A percentile compares a stretch with the other conserved stretches of the same genome.
Evolutionary conservation across 768 basidiomycete species (phyloP).

Genomic region (Scleroderma bovista): DNA sequence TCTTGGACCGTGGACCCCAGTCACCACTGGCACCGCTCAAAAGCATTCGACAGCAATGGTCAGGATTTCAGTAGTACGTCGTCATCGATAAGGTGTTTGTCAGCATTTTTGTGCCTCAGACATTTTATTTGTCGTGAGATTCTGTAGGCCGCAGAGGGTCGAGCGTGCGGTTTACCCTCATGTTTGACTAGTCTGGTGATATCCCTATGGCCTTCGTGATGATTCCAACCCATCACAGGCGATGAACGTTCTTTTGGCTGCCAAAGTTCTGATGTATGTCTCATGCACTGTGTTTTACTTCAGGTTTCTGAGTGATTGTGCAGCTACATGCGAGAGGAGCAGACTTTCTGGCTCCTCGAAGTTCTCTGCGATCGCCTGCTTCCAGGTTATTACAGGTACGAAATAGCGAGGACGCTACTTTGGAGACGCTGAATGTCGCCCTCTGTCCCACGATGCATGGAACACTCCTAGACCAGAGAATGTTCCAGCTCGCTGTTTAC

Average conservation of each 20-base stretch:
- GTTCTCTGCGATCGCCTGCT: conserved; percentile 91
- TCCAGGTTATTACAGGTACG: conserved; percentile 93
- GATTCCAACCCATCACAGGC: conserved; percentile 44
- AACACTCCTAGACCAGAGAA: conserved; percentile 95
- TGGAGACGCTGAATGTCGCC: conserved; percentile 1
- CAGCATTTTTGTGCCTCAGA: too few relatives aligned
- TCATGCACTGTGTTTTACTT: not conserved
- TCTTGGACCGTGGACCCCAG: not conserved
- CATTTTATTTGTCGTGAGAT: too few relatives aligned
- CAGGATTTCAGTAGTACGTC: too few relatives aligned
- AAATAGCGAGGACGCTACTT: not conserved
- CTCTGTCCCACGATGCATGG: conserved; percentile 95
- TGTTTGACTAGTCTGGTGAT: too few relatives aligned
- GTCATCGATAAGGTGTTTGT: too few relatives aligned
- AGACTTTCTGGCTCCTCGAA: conserved; percentile 95
- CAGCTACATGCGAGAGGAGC: conserved; percentile 99
- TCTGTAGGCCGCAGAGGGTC: too few relatives aligned
- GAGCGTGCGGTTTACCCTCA: too few relatives aligned
- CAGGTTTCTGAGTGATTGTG: conserved; percentile 6
- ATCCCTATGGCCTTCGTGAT: conserved; percentile 1
- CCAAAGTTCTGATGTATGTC: conserved; percentile 83
- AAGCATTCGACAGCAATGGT: too few relatives aligned
- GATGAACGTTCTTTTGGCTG: conserved; percentile 96
- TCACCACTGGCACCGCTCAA: too few relatives aligned
- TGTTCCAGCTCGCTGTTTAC: conserved; percentile 90